phyloP scores from a whole-genome alignment of 192 early-diverging fungal species.

The Paraglomus occultum region DNA sequence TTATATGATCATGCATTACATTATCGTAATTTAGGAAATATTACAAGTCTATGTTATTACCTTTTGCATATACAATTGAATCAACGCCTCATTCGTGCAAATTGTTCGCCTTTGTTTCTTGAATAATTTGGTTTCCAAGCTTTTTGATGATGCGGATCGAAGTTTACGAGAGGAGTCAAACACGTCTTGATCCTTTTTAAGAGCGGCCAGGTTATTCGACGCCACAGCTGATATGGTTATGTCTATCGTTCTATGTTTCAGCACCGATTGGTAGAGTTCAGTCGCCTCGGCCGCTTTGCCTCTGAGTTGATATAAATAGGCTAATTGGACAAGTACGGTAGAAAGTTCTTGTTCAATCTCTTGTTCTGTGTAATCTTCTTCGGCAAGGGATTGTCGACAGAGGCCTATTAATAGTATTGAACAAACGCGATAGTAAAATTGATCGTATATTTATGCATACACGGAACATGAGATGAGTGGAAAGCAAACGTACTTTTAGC shows the following conservation, averaged over 20 bases:
- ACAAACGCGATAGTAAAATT: slow-evolving; percentile 21
- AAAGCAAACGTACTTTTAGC: slow-evolving; percentile 49
- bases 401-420: slow-evolving; percentile 30
- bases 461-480: not conserved
- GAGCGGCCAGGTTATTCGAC: slow-evolving; percentile 64
- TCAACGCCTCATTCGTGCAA: slow-evolving; percentile 60
- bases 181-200: slow-evolving; percentile 55
- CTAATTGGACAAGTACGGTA: slow-evolving; percentile 61
- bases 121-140: slow-evolving; percentile 59
- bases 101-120: slow-evolving; percentile 56
- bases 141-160: slow-evolving; percentile 50
- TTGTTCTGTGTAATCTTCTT: slow-evolving; percentile 57
- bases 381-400: slow-evolving; percentile 47
- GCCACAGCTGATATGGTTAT: slow-evolving; percentile 58
- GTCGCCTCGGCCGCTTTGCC: slow-evolving; percentile 50
- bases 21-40: not conserved
- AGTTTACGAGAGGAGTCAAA: slow-evolving; percentile 59
- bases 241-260: slow-evolving; percentile 55
- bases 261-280: slow-evolving; percentile 57
- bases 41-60: slow-evolving; percentile 21
- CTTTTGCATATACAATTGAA: slow-evolving; percentile 57
- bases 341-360: slow-evolving; percentile 66
- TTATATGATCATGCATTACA: not conserved
- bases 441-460: slow-evolving; percentile 7
- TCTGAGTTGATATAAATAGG: slow-evolving; percentile 64